Evolutionary conservation across 345 rosid species (phyloP), one percentile per base, ranked within the genome.

Genomic region (Erucastrum elatum): DNA sequence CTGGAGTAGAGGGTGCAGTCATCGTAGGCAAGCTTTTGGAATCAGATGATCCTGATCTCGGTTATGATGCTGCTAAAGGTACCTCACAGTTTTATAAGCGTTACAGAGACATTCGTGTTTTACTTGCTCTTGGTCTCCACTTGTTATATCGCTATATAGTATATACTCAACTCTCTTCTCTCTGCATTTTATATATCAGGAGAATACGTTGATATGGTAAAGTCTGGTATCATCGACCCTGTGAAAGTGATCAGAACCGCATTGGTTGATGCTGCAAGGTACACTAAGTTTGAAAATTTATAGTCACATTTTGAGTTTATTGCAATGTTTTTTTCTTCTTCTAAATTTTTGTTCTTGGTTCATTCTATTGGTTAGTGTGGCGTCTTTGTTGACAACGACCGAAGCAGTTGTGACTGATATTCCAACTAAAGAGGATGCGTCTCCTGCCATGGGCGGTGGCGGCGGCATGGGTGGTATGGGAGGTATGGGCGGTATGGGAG

Each of bases 61-160:
- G 99, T 8, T 95, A 95, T 63, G 99, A 95, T 81, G 99, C 98
- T 0, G 99, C 99, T 62, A 93, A 90, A 87, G 99, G 99, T 95
- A 21, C 21, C 1, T 62, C 84, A 30, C 26, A 34, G 9, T 31
- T 60, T 41, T 41, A 10, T 10, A 41, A 41, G 49, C 49, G 4
- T 21, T 21, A 21, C 21, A 21, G 21, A 21, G 21, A 21, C 0
- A 21, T 21, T 21, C 21, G 21, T 41, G 10, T 41, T 34, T 29
- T 59, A n/a, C 11, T 31, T 9, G 61, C 64, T 9, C 10, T 70
- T 37, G 12, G 6, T 53, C 55, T 46, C 58, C 41, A 72, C 31
- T 66, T 29, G 21, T 72, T 44, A 64, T 51, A 25, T 27, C 64
- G 55, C 49, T 51, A 13, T 31, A 35, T 55, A 55, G 34, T 51